Evolutionary conservation across 2,329 filamentous ascomycete genomes (phyloP), one percentile per base, ranked within the genome.

Genomic region (Aureobasidium melanogenum): DNA sequence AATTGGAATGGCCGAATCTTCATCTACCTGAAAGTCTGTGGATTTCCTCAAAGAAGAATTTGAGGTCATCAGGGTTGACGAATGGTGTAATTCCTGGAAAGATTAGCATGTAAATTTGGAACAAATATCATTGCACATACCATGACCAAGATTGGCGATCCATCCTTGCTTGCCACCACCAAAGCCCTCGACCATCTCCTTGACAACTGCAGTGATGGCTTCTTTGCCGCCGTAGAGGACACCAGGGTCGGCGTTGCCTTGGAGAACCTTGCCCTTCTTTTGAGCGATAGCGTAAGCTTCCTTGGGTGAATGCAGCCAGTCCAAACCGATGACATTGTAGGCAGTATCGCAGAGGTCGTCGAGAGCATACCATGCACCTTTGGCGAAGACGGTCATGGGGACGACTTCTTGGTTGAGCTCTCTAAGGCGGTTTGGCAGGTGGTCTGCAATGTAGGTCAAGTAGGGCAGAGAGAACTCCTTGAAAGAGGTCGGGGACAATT

Each of bases 361-460:
- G 52, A 99, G 81, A 4, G 91, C 91, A 74, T 96, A 94, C 89
- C 94, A 97, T 12, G 94, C 93, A 12, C 94, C 94, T 79, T 99
- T 99, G 38, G 94, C 91, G 74, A 99, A 99, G 26, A 97, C 91
- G 5, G 92, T 95, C 92, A 97, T 97, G 3, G 94, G 94, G 3
- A 99, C 93, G 12, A 79, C 81, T 62, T 92, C 88, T 57, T 93
- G 76, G 0, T 86, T 86, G 71, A 95, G 80, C 71, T 89, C 88
- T 67, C 83, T 79, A 62, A 97, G 77, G 63, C 85, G 86, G 67
- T 79, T 80, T 1, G 93, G 93, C 3, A 99, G 82, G 67, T 92
- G 83, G 67, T 88, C 80, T 12, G 91, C 86, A 67, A 99, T 97
- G 72, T 92, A 86, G 46, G 83, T 83, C 58, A 99, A 81, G 71